phyloP scores from a whole-genome alignment of 2,329 filamentous ascomycete species.

The Rhexocercosporidium sp. region DNA sequence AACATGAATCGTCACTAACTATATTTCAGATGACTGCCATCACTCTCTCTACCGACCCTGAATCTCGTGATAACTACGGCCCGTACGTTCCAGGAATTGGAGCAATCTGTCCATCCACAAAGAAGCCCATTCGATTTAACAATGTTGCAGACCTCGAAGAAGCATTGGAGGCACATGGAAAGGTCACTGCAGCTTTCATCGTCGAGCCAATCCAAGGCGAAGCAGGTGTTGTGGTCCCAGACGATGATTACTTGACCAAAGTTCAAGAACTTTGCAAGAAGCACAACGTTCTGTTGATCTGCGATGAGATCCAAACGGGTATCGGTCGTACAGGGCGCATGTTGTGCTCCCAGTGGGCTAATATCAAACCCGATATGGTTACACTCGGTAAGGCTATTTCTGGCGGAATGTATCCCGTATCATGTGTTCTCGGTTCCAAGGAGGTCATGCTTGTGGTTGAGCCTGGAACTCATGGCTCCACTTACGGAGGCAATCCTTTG shows the following conservation, averaged over 20 bases:
- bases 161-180: constrained; percentile 79
- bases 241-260: constrained; percentile 82
- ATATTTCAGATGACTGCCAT: constrained; percentile 78
- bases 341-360: constrained; percentile 92
- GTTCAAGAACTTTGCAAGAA: constrained; percentile 88
- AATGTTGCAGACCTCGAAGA: constrained; percentile 80
- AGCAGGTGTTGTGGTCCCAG: constrained; percentile 93
- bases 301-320: constrained; percentile 98
- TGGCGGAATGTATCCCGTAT: constrained; percentile 99
- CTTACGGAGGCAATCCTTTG: constrained; percentile 97
- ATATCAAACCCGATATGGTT: constrained; percentile 93
- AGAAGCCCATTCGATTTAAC: constrained; percentile 83
- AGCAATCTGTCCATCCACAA: constrained; percentile 75
- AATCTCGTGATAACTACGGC: constrained; percentile 93
- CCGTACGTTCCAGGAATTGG: constrained; percentile 92
- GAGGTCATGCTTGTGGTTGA: constrained; percentile 96
- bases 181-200: constrained; percentile 88
- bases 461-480: constrained; percentile 95
- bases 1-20: constrained; percentile 10
- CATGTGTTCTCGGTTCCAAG: constrained; percentile 83
- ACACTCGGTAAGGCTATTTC: constrained; percentile 97
- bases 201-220: constrained; percentile 98
- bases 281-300: constrained; percentile 94
- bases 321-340: constrained; percentile 94
- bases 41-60: constrained; percentile 92